Evolutionary conservation across 2,329 filamentous ascomycete genomes (phyloP), one percentile per base, ranked within the genome.

Genomic region (Penicillium sp.): DNA sequence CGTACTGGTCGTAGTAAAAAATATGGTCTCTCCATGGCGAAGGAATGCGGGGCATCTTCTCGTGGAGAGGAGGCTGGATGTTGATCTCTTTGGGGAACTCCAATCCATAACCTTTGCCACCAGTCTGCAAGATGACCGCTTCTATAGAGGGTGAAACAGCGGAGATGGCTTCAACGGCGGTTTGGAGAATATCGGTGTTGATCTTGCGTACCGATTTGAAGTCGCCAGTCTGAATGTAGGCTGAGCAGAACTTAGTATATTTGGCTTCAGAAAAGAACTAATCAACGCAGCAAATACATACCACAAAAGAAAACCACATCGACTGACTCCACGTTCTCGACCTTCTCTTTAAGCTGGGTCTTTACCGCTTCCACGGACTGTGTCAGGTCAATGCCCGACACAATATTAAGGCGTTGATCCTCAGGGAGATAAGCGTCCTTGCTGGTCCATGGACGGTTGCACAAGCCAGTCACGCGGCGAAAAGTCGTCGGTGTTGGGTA

Each of bases 221-320:
- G 47, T 64, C 60, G 49, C 43, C 55, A 21, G 61, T 57, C 51
- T 66, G 53, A 45, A 68, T 50, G 54, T 60, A 64, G n/a, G 50
- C 59, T 60, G 15, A 1, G 5, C 5, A 21, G 11, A 4, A 13
- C 8, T 49, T 19, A 53, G 29, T 49, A 4, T 34, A n/a, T 33
- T 34, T 29, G 8, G 8, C 27, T 39, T 19, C n/a, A 39, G 23
- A 23, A 23, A 21, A 25, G 15, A 43, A 39, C 36, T 2, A 29
- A 29, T 8, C 27, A 41, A 52, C 25, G 19, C 36, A 16, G 7
- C 19, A 40, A 21, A 19, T 50, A 51, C 62, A 44, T 58, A 72
- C 68, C 69, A 36, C 72, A 75, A 51, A 75, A 76, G 63, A 72
- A 77, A 2, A 77, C 75, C 51, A 75, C 69, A 1, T 72, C 67